Evolutionary conservation across 495 filamentous ascomycete species (phyloP).

Genomic region (Penicillium cataractarum): DNA sequence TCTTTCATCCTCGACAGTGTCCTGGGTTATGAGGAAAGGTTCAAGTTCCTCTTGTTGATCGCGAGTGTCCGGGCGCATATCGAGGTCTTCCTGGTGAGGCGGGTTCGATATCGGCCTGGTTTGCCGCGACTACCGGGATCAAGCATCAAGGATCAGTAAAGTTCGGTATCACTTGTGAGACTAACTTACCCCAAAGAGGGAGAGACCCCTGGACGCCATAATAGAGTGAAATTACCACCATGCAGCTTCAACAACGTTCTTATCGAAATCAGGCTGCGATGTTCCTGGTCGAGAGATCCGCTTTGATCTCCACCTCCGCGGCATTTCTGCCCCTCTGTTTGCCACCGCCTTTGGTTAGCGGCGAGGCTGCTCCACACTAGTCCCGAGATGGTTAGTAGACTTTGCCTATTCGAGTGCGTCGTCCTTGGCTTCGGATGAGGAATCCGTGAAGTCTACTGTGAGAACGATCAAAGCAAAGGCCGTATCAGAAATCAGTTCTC

Average conservation of each 20-base stretch:
- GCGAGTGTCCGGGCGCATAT: not conserved
- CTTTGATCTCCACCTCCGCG: slow-evolving; percentile 2
- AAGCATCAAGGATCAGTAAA: not conserved
- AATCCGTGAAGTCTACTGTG: not conserved
- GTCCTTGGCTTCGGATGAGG: not conserved
- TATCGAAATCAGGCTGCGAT: not conserved
- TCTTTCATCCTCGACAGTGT: not conserved
- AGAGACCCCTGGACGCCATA: slow-evolving; percentile 1
- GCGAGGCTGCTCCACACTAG: not conserved
- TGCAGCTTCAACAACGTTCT: not conserved
- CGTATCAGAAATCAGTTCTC: not conserved
- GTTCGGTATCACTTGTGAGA: not conserved
- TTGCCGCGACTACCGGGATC: not conserved
- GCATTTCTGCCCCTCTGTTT: not conserved
- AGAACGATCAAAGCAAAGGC: not conserved
- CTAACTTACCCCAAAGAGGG: not conserved
- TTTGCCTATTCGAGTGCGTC: not conserved
- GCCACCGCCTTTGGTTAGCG: not conserved
- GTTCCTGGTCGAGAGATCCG: not conserved
- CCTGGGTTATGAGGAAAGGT: not conserved
- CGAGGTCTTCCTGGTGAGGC: not conserved
- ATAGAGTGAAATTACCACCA: not conserved
- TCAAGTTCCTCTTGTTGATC: not conserved
- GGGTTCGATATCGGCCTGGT: not conserved
- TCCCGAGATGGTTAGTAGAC: not conserved